Conservation (phyloP, 768 basidiomycete genomes). For the Mycena kentingensis region DNA sequence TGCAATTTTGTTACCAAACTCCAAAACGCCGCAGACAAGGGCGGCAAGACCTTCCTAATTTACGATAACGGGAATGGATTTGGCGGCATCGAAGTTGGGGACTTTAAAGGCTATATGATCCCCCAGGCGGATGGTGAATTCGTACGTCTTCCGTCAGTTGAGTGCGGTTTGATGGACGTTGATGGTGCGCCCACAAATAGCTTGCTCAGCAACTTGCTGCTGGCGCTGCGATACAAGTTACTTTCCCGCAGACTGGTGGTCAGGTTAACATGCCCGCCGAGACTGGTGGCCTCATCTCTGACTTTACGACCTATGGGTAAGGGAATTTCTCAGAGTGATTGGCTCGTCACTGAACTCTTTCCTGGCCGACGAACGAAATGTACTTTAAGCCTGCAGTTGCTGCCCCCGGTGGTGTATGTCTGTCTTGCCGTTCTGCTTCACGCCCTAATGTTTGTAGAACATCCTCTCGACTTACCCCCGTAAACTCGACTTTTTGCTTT, state of each 20-base stretch:
- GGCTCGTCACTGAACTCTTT: no score
- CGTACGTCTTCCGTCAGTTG: slow-evolving; percentile 36
- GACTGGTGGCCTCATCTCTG: slow-evolving; percentile 56
- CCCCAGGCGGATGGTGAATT: slow-evolving; percentile 57
- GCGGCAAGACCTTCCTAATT: slow-evolving; percentile 49
- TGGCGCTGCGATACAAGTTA: slow-evolving; percentile 42
- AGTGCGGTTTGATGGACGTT: neutral
- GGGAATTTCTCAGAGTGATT: no score
- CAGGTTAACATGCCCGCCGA: slow-evolving; percentile 47
- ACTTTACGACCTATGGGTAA: slow-evolving; percentile 54
- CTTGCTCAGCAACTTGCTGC: slow-evolving; percentile 52
- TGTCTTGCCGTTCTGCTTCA: no score
- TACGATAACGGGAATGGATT: slow-evolving; percentile 59
- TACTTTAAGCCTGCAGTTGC: slow-evolving; percentile 57
- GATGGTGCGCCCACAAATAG: no score
- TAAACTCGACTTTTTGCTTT: no score
- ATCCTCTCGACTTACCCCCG: slow-evolving; percentile 51
- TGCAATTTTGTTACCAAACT: slow-evolving; percentile 62
- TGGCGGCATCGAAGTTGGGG: slow-evolving; percentile 41
- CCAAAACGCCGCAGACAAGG: slow-evolving; percentile 54
- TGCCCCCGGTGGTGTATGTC: slow-evolving; percentile 58
- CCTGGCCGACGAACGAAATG: slow-evolving; percentile 63
- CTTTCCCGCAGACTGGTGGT: slow-evolving; percentile 51
- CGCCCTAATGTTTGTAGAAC: no score
- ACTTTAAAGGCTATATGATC: slow-evolving; percentile 52